A percentile compares a stretch with the other conserved stretches of the same genome.
phyloP scores from a whole-genome alignment of 2,329 filamentous ascomycete species.

The Diaporthe citriasiana region DNA sequence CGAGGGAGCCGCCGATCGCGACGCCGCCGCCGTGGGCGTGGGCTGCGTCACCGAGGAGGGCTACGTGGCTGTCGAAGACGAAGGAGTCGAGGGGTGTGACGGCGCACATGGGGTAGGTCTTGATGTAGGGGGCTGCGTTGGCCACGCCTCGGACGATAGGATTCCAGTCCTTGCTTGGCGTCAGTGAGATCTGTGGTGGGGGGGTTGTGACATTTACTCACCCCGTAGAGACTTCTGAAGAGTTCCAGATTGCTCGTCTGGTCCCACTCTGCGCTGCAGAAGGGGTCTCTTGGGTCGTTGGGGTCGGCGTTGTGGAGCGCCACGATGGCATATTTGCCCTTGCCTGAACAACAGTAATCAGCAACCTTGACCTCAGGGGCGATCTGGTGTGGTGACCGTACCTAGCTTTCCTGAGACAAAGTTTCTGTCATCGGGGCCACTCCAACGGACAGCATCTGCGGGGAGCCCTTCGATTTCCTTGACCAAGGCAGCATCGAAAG shows the following conservation, averaged over 20 bases:
- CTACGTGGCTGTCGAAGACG: conserved; percentile 50
- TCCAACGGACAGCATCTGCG: conserved; percentile 53
- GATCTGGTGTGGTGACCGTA: accelerated
- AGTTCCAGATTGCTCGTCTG: conserved; percentile 47
- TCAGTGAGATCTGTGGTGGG: neutral
- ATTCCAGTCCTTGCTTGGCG: conserved; percentile 50
- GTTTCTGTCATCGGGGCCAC: conserved; percentile 30
- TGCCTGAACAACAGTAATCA: conserved; percentile 41
- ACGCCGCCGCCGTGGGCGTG: conserved; percentile 56
- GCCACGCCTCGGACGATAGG: conserved; percentile 52
- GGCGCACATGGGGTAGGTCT: conserved; percentile 53
- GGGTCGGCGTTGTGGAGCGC: conserved; percentile 48
- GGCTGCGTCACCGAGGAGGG: conserved; percentile 55
- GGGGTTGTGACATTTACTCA: conserved; percentile 2
- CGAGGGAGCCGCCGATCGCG: conserved; percentile 55
- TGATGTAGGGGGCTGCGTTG: conserved; percentile 49
- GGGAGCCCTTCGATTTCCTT: conserved; percentile 51
- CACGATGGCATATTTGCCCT: conserved; percentile 51
- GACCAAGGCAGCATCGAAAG: conserved; percentile 53
- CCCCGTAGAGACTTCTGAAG: conserved; percentile 48
- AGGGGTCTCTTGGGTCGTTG: conserved; percentile 44
- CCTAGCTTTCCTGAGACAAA: conserved; percentile 21
- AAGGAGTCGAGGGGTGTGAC: conserved; percentile 49
- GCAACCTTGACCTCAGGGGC: neutral
- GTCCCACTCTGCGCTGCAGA: conserved; percentile 48